Evolutionary conservation across 73 alveolate species (phyloP).

Genomic region (Symbiodinium pilosum): DNA sequence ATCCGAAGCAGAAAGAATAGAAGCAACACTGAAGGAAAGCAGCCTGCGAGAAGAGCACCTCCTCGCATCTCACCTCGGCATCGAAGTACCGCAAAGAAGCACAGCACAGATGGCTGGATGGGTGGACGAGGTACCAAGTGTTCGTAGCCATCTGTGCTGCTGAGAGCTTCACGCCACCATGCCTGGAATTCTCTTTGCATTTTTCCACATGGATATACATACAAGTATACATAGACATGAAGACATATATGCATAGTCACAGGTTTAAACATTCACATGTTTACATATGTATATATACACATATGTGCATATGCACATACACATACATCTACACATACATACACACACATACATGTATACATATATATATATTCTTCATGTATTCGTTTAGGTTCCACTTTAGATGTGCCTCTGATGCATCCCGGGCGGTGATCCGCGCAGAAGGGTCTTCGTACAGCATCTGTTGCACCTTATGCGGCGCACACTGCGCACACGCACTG

Average conservation of each 20-base stretch:
- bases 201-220: too few species aligned
- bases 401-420: neutral
- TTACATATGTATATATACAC: too few species aligned
- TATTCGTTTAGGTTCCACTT: neutral
- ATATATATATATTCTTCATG: neutral
- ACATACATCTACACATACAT: neutral
- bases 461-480: neutral
- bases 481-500: too few species aligned
- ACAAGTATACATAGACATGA: too few species aligned
- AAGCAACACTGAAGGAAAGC: too few species aligned
- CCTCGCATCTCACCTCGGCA: neutral
- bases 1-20: too few species aligned
- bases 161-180: conserved; percentile 43
- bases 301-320: too few species aligned
- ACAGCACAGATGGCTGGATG: too few species aligned
- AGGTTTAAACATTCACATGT: too few species aligned
- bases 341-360: neutral
- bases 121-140: neutral
- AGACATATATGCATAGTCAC: neutral
- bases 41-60: conserved; percentile 72
- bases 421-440: conserved; percentile 24
- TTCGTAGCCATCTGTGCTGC: conserved; percentile 56
- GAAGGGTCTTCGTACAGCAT: conserved; percentile 22
- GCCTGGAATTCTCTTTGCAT: too few species aligned
- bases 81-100: too few species aligned